Conservation (phyloP, 73 alveolate genomes). For the Paramecium biaurelia region DNA sequence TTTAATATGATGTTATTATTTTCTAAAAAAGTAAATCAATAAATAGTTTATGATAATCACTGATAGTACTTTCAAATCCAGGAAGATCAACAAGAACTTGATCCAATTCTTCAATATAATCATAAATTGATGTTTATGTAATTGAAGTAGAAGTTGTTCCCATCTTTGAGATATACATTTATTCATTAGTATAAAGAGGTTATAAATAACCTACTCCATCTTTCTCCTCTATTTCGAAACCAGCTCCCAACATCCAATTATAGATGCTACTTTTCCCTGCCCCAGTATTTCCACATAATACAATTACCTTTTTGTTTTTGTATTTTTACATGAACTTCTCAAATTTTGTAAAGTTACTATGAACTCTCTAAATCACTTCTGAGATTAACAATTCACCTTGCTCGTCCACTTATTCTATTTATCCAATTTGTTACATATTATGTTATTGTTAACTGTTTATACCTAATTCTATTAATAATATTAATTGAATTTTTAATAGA, state of each 20-base stretch:
- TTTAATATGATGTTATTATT: background rate
- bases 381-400: background rate
- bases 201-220: background rate
- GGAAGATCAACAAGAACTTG: background rate
- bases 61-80: background rate
- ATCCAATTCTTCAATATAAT: background rate
- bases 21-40: background rate
- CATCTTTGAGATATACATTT: background rate
- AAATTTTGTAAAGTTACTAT: background rate
- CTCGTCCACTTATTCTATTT: background rate
- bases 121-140: background rate
- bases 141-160: background rate
- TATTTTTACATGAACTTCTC: background rate
- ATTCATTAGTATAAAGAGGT: background rate
- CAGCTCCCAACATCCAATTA: background rate
- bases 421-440: background rate
- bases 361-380: background rate
- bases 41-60: background rate
- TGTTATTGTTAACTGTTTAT: too few species aligned
- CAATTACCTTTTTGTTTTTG: background rate
- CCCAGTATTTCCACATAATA: background rate
- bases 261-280: background rate
- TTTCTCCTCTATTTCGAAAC: background rate
- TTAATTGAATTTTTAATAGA: too few species aligned
- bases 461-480: background rate